Evolutionary conservation across 2,329 filamentous ascomycete genomes (phyloP).

Genomic region (Diaporthe eres): DNA sequence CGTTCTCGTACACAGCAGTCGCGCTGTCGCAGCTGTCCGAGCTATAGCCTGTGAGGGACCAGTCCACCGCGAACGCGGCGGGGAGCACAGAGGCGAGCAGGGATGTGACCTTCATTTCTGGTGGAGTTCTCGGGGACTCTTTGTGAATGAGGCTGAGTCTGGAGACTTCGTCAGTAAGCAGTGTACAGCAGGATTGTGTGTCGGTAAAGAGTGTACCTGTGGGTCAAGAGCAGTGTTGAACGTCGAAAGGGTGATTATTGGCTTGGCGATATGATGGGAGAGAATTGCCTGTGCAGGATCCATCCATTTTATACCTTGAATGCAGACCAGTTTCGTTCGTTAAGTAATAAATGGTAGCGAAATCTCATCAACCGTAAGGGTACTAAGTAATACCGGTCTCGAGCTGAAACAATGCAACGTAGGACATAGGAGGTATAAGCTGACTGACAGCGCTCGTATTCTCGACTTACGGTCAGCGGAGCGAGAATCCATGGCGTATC

Average conservation of each 20-base stretch:
- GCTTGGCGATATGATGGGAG: background rate
- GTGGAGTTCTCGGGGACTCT: too few species aligned
- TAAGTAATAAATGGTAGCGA: background rate
- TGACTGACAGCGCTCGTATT: constrained; percentile 11
- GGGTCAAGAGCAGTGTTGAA: too few species aligned
- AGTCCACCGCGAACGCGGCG: constrained; percentile 4
- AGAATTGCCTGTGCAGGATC: background rate
- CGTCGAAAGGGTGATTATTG: background rate
- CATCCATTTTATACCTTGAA: background rate
- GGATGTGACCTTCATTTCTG: background rate
- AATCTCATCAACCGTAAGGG: too few species aligned
- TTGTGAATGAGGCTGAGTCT: background rate
- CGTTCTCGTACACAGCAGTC: constrained; percentile 19
- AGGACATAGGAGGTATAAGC: background rate
- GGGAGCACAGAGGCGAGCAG: constrained; percentile 9
- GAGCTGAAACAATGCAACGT: constrained; percentile 15
- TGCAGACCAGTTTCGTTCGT: too few species aligned
- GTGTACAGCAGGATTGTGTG: too few species aligned
- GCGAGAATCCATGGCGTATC: background rate
- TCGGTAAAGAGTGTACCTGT: background rate
- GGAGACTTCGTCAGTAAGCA: background rate
- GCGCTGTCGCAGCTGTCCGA: constrained; percentile 10
- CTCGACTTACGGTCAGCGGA: background rate
- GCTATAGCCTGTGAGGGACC: constrained; percentile 18
- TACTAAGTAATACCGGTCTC: too few species aligned